A percentile compares a stretch with the other conserved stretches of the same genome.
phyloP scores from a whole-genome alignment of 169 alveolate species.

The Cryptosporidium sp. region DNA sequence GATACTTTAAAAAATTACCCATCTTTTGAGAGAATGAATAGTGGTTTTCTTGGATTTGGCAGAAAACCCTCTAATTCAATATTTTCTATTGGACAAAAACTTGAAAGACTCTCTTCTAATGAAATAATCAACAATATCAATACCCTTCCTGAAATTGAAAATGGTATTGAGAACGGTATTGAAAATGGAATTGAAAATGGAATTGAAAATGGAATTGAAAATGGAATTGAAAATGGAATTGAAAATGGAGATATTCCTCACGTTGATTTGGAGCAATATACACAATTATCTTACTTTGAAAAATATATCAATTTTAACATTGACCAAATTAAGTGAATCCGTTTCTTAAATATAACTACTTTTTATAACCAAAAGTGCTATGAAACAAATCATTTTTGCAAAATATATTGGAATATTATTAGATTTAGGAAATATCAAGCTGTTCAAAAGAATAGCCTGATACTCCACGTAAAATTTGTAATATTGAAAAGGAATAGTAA shows the following conservation, averaged over 20 bases:
- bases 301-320: neutral
- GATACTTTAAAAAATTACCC: constrained; percentile 25
- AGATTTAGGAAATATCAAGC: neutral
- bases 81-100: constrained; percentile 14
- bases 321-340: constrained; percentile 26
- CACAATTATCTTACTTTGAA: constrained; percentile 27
- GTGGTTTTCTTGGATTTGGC: neutral
- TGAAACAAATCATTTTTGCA: neutral
- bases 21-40: constrained; percentile 46
- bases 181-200: neutral
- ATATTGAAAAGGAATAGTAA: constrained; percentile 79
- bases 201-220: neutral
- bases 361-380: neutral
- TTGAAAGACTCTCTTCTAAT: constrained; percentile 45
- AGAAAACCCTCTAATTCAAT: constrained; percentile 19
- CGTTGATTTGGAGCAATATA: constrained; percentile 33
- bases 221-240: constrained; percentile 2
- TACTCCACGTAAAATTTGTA: constrained; percentile 80
- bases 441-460: constrained; percentile 78
- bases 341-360: neutral
- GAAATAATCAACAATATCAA: constrained; percentile 8
- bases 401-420: neutral
- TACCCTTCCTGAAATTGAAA: constrained; percentile 3
- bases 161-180: neutral
- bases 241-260: constrained; percentile 21